Base-by-base conservation (phyloP, 2,329 filamentous ascomycete genomes). In the Ophiostoma triangulosporum region DNA sequence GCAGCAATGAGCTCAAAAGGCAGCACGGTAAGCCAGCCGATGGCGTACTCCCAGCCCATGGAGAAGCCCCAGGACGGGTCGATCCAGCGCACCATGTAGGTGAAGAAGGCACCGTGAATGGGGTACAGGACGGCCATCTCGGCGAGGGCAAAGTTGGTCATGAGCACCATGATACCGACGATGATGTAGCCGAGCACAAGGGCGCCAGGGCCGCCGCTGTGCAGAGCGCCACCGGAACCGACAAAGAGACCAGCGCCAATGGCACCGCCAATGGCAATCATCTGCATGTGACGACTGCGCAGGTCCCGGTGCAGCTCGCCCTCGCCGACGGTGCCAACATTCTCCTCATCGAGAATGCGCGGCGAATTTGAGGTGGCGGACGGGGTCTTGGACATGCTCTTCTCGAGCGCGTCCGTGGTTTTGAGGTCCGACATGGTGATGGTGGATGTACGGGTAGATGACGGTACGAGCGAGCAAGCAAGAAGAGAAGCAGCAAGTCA, bases 231-330 rank as follows among this genome's bases (percentile, higher is more conserved):
- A 48, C 81, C 83, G 2, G 81, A 83, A 48, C 81, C 78, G 55
- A 88, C 81, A 64, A 88, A 88, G 11, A 88, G 73, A 70, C 84
- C 84, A 57, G 70, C 69, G 54, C 70, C 70, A 45, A 73, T 72
- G n/a, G 70, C 67, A 61, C 70, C 70, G 12, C 69, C 69, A 48
- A 73, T 68, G 56, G 70, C 70, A 59, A 73, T 72, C 70, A 73
- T 72, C 56, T 73, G 69, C 68, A 72, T 69, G 57, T 72, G 69
- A 14, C 69, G 65, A 53, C 62, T 59, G 57, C 63, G 63, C 20
- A 72, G 60, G 49, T 67, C 64, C 32, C 66, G 65, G 50, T 64
- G 60, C 51, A 71, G 64, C 15, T 60, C 58, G 54, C 17, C 6
- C 24, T 4, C 4, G 33, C 14, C 33, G 33, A 17, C 64, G 40